These are phyloP conservation scores for Populus simonii DNA, from an alignment of 345 rosid species.

Conservation along the genomic window DNA sequence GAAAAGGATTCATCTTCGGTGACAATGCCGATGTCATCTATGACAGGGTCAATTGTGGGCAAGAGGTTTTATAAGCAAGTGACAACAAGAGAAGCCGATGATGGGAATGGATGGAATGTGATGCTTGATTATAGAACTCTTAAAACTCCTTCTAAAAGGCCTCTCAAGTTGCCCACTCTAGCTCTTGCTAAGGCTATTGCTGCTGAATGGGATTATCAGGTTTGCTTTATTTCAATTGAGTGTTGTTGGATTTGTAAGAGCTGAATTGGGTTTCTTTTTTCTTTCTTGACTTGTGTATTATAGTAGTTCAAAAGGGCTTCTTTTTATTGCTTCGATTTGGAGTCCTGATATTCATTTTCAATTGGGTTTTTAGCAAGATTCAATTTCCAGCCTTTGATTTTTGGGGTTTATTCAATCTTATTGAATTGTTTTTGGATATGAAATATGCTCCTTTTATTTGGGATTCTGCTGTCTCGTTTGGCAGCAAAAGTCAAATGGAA, in stretches of 20 bases:
- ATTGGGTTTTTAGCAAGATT: background rate
- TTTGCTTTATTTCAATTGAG: constrained; percentile 10
- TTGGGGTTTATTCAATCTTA: background rate
- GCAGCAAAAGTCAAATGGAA: background rate
- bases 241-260: background rate
- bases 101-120: constrained; percentile 88
- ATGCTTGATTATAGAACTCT: constrained; percentile 97
- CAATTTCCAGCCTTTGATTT: background rate
- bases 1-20: constrained; percentile 46
- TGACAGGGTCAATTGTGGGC: constrained; percentile 94
- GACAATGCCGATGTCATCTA: constrained; percentile 82
- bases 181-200: constrained; percentile 87
- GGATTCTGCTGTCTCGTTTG: too few species aligned
- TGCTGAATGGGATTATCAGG: constrained; percentile 98
- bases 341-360: background rate
- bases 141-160: constrained; percentile 77
- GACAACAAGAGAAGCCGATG: constrained; percentile 79
- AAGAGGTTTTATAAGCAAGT: constrained; percentile 78
- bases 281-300: background rate
- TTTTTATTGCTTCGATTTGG: background rate
- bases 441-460: too few species aligned
- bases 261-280: background rate
- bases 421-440: background rate
- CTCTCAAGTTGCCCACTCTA: constrained; percentile 71
- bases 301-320: background rate